Base-by-base conservation (phyloP, 2,329 filamentous ascomycete species). In the Apiospora aurea region DNA sequence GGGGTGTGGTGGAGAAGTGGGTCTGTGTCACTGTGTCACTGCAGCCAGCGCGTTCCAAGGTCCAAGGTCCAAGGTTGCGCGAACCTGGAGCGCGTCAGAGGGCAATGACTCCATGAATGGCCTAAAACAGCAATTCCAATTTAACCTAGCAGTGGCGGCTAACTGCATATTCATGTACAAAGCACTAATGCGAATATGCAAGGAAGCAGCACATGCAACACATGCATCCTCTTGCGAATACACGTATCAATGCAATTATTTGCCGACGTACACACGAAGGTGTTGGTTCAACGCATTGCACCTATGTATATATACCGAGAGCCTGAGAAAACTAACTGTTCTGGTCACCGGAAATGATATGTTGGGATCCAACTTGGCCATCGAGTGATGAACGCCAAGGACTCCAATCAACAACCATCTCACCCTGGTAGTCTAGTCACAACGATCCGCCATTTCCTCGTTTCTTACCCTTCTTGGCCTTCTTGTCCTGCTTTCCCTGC, bases 51-150 rank as follows among this genome's bases (percentile, higher is more conserved):
- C 57, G 57, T 64, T 64, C 57, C 29, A 61, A 41, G 57, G 41
- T n/a, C n/a, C n/a, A n/a, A n/a, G n/a, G n/a, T n/a, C n/a, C n/a
- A n/a, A n/a, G n/a, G n/a, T n/a, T n/a, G n/a, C 57, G 57, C 57
- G 57, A 64, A 64, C 41, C 57, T 4, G 34, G 34, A 41, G 34
- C 57, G 57, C 34, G 57, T 64, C 53, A 41, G 34, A n/a, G 8
- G 16, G 8, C 57, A n/a, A 46, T 16, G 34, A 38, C 5, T 38
- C 5, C 5, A 38, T 38, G 34, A 5, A 38, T 64, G 11, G 11
- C 57, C 57, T 41, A 64, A 64, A 64, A 64, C 57, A 64, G 57
- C 11, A 64, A 64, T 64, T 64, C 41, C 57, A 13, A 64, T 64
- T 41, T 64, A 13, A 64, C 41, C 24, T 64, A 64, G 57, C 57